A percentile compares a stretch with the other conserved stretches of the same genome.
These are phyloP conservation scores for Inga laurina DNA, from an alignment of 306 rosid genomes.

Conservation along the genomic window DNA sequence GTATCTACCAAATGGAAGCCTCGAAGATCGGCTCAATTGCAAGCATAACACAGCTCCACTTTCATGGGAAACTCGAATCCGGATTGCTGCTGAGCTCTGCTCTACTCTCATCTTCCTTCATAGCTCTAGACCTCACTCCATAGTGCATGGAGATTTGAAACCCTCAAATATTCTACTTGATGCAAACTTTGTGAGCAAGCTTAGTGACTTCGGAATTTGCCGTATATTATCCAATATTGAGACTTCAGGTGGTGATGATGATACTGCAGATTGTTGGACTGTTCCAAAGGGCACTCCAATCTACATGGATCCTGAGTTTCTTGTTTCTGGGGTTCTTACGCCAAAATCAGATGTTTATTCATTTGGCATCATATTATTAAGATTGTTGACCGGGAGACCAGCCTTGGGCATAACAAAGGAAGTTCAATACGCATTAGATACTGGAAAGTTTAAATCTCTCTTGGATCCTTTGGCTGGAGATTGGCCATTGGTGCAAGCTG, in stretches of 20 bases:
- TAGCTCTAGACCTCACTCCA: slow-evolving; percentile 70
- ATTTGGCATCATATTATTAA: slow-evolving; percentile 76
- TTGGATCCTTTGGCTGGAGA: slow-evolving; percentile 97
- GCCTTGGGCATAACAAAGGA: slow-evolving; percentile 76
- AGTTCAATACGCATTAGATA: slow-evolving; percentile 65
- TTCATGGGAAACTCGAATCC: slow-evolving; percentile 84
- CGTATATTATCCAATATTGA: slow-evolving; percentile 52
- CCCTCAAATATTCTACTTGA: slow-evolving; percentile 83
- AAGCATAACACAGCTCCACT: slow-evolving; percentile 75
- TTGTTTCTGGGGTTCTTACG: slow-evolving; percentile 74
- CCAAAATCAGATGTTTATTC: slow-evolving; percentile 89
- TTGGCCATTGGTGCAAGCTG: slow-evolving; percentile 94
- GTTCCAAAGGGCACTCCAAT: slow-evolving; percentile 67
- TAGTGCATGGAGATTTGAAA: slow-evolving; percentile 91
- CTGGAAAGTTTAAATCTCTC: slow-evolving; percentile 60
- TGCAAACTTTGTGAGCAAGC: slow-evolving; percentile 75
- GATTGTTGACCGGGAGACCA: slow-evolving; percentile 76
- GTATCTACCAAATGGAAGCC: slow-evolving; percentile 85
- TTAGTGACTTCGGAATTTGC: slow-evolving; percentile 83
- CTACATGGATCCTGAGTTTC: slow-evolving; percentile 89
- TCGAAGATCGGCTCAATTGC: slow-evolving; percentile 86
- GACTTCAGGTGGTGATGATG: slow-evolving; percentile 43
- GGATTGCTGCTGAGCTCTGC: slow-evolving; percentile 78
- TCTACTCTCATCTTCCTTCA: slow-evolving; percentile 90
- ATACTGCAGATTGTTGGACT: slow-evolving; percentile 57